phyloP scores from a whole-genome alignment of 1,284 basidiomycete genomes.

The Heterobasidion irregulare region DNA sequence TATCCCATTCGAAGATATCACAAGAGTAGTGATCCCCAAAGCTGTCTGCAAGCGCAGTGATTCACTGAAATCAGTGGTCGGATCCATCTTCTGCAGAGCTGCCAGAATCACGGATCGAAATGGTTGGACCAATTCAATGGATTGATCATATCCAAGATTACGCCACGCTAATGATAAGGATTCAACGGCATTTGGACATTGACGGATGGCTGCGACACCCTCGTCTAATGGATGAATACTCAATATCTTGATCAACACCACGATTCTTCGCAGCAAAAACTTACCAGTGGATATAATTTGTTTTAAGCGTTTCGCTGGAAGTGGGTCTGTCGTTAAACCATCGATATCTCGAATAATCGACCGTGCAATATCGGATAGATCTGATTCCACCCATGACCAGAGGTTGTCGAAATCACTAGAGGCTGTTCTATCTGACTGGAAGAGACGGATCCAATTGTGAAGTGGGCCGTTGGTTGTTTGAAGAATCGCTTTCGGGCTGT shows the following conservation, averaged over 20 bases:
- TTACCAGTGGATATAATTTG: no score
- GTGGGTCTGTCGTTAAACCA: neutral
- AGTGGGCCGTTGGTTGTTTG: no score
- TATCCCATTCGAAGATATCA: neutral
- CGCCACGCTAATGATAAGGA: no score
- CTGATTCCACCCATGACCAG: neutral
- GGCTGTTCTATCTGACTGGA: neutral
- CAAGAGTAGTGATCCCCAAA: neutral
- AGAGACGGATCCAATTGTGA: neutral
- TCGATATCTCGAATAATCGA: neutral
- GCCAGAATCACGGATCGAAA: neutral
- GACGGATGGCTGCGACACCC: no score
- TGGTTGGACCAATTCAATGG: no score
- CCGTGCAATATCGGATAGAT: neutral
- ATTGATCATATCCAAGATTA: no score
- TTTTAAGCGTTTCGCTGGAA: no score
- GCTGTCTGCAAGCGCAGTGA: neutral
- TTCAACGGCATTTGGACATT: no score
- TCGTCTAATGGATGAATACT: no score
- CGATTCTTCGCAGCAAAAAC: no score
- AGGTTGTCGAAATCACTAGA: neutral
- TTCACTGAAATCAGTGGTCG: neutral
- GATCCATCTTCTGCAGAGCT: neutral
- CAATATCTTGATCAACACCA: no score
- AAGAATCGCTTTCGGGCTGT: neutral